These are phyloP conservation scores for Paecilomyces dactylethromorphus DNA, from an alignment of 2,329 filamentous ascomycete species.

Conservation along the genomic window DNA sequence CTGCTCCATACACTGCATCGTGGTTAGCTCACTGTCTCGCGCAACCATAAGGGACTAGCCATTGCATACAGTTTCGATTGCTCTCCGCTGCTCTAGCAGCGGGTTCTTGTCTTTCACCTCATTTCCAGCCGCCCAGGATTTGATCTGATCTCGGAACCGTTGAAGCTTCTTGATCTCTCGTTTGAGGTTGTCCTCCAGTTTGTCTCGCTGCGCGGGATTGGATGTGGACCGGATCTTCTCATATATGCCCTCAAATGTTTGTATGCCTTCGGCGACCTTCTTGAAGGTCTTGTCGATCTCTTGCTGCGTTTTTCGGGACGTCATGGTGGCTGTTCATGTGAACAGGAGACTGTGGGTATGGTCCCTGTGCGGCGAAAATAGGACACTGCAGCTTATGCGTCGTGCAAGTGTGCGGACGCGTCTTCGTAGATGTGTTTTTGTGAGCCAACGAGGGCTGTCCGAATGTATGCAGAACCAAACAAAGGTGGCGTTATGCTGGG, in stretches of 20 bases:
- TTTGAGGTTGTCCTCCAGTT: conserved; percentile 95
- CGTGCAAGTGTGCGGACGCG: not conserved
- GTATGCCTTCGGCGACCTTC: conserved; percentile 88
- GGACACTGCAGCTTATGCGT: conserved; percentile 4
- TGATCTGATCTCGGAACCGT: conserved; percentile 94
- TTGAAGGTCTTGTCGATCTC: conserved; percentile 99
- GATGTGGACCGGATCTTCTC: conserved; percentile 93
- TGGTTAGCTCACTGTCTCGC: conserved; percentile 17
- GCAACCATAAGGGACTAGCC: not conserved
- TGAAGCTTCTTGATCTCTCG: conserved; percentile 99
- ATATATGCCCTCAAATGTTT: conserved; percentile 89
- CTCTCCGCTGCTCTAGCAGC: conserved; percentile 83
- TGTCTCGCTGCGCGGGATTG: conserved; percentile 94
- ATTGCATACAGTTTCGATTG: conserved; percentile 81
- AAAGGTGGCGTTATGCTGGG: conserved; percentile 2
- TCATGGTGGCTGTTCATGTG: conserved; percentile 56
- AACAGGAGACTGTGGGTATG: conserved; percentile 1
- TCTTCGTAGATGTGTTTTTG: not conserved
- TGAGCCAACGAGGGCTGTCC: not conserved
- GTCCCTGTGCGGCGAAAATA: conserved; percentile 6
- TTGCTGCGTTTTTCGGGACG: conserved; percentile 90
- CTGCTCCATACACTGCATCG: conserved; percentile 69
- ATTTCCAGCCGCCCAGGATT: conserved; percentile 97
- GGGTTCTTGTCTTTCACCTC: conserved; percentile 99
- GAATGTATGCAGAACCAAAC: not conserved